A percentile compares a stretch with the other conserved stretches of the same genome.
Conservation (phyloP, 257 asterid genomes). For the Nicotiana tomentosiformis region DNA sequence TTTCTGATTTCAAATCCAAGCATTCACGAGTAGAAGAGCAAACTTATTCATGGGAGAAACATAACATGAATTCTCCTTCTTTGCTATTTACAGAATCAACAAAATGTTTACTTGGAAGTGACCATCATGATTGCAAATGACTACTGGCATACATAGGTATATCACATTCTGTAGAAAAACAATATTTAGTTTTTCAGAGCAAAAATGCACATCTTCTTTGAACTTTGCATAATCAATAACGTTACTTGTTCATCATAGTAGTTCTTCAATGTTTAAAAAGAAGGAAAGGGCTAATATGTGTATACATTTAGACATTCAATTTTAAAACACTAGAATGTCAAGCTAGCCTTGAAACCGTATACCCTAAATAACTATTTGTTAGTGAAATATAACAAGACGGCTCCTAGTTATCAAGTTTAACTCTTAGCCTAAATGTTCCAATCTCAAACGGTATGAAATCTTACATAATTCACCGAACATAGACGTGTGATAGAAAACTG, state of each 20-base stretch:
- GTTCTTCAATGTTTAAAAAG: background rate
- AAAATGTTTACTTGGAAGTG: background rate
- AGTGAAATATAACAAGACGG: background rate
- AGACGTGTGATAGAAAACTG: background rate
- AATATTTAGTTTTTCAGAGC: background rate
- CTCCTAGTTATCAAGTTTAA: background rate
- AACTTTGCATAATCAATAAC: background rate
- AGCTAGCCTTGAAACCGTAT: background rate
- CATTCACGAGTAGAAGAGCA: background rate
- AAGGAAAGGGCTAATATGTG: background rate
- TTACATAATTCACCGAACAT: background rate
- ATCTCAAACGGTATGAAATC: background rate
- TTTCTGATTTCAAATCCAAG: conserved; percentile 1
- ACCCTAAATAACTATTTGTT: background rate
- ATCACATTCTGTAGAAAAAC: background rate
- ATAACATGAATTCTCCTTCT: background rate
- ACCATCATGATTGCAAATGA: background rate
- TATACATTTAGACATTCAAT: background rate
- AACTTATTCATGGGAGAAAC: background rate
- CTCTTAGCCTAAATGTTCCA: background rate
- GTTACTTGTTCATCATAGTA: background rate
- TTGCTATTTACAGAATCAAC: background rate
- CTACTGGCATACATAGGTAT: background rate
- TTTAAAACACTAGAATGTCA: background rate
- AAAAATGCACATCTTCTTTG: background rate